A percentile compares a stretch with the other conserved stretches of the same genome.
Evolutionary conservation across 2,329 filamentous ascomycete species (phyloP).

Genomic region (Plectosphaerella plurivora): DNA sequence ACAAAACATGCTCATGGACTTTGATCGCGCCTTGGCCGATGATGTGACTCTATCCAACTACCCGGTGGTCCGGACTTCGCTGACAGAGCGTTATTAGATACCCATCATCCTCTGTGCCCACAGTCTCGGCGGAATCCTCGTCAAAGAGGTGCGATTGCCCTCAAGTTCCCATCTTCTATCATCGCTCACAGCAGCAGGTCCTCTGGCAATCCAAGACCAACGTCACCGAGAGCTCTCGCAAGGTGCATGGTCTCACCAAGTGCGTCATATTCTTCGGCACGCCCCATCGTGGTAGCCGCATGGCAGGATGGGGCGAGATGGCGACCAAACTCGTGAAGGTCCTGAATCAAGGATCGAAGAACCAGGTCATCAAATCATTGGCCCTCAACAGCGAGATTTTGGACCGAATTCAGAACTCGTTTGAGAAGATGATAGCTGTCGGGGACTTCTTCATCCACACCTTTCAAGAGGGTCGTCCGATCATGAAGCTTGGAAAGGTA

Average conservation of each 20-base stretch:
- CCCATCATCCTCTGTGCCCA: background rate
- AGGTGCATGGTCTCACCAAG: background rate
- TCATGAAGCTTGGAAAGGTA: background rate
- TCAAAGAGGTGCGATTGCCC: background rate
- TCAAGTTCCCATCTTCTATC: background rate
- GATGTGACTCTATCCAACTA: background rate
- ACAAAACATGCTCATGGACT: constrained; percentile 2
- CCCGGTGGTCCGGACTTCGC: too few relatives aligned
- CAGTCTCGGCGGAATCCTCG: background rate
- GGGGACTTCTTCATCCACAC: constrained; percentile 1
- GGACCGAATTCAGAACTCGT: background rate
- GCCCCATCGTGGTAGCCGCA: background rate
- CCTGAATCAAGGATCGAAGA: background rate
- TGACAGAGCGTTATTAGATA: background rate
- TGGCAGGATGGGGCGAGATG: constrained; percentile 1
- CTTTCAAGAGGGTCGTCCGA: background rate
- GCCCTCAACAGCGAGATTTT: constrained; percentile 1
- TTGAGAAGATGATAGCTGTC: constrained; percentile 1
- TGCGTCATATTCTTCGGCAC: constrained; percentile 2
- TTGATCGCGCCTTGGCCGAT: background rate
- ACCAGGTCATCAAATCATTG: background rate
- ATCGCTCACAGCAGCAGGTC: background rate
- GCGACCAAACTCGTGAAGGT: background rate
- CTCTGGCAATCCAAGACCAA: constrained; percentile 1
- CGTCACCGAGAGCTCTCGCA: background rate